Conservation (phyloP, 192 early-diverging fungal species). For the Allomyces macrogynus region DNA sequence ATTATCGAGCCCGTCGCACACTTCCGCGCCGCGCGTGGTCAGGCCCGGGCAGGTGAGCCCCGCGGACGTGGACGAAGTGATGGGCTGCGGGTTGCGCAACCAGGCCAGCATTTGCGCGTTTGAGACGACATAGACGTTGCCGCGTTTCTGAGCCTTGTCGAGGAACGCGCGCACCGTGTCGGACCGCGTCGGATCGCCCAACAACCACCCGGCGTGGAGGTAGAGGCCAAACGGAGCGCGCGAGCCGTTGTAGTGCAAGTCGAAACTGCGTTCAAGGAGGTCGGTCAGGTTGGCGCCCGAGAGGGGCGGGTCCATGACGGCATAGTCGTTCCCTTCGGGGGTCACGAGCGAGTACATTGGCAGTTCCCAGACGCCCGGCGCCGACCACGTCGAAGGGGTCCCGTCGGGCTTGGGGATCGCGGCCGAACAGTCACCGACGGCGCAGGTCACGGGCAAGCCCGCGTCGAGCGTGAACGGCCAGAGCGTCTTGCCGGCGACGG, state of each 20-base stretch:
- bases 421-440: slow-evolving; percentile 9
- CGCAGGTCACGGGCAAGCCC: slow-evolving; percentile 4
- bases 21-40: neutral
- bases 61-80: neutral
- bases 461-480: slow-evolving; percentile 22
- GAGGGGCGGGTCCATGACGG: neutral
- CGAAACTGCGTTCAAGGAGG: slow-evolving; percentile 4
- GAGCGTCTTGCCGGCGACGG: slow-evolving; percentile 3
- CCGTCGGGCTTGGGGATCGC: slow-evolving; percentile 6
- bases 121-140: neutral
- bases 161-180: neutral
- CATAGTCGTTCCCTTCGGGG: slow-evolving; percentile 7
- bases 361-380: slow-evolving; percentile 15
- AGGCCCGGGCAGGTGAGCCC: neutral
- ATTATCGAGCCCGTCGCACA: neutral
- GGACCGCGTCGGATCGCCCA: neutral
- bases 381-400: slow-evolving; percentile 2
- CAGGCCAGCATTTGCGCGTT: neutral
- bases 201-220: slow-evolving; percentile 12
- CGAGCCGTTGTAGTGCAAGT: slow-evolving; percentile 11
- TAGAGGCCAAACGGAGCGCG: slow-evolving; percentile 17
- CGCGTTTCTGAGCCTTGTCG: neutral
- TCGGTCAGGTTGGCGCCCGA: neutral
- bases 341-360: slow-evolving; percentile 4
- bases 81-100: neutral